Conservation (phyloP, 2,329 filamentous ascomycete species). For the Ophiostoma ips region DNA sequence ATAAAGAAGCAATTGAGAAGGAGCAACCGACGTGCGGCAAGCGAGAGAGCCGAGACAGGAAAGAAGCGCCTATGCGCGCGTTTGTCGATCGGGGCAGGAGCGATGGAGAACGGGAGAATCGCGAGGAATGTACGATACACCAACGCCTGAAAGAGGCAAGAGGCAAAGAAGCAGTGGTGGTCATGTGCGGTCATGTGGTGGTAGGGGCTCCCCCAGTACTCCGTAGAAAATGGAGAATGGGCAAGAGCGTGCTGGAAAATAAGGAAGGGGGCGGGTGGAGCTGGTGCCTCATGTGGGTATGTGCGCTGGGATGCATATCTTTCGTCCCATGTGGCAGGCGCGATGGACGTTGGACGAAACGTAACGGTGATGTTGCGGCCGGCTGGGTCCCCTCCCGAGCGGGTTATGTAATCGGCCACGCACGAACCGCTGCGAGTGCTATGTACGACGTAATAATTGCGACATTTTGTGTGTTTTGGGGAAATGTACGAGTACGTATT, state of each 20-base stretch:
- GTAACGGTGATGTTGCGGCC: too few relatives aligned
- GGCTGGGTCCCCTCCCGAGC: too few relatives aligned
- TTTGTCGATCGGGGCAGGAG: slow-evolving; percentile 1
- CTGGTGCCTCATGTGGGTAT: slow-evolving; percentile 1
- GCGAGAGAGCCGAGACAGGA: not conserved
- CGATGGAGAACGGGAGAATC: not conserved
- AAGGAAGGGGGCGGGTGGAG: slow-evolving; percentile 9
- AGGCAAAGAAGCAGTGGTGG: too few relatives aligned
- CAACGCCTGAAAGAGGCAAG: not conserved
- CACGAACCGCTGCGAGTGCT: too few relatives aligned
- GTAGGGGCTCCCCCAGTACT: not conserved
- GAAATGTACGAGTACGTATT: too few relatives aligned
- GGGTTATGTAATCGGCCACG: too few relatives aligned
- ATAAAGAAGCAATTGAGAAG: not conserved
- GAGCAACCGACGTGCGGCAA: not conserved
- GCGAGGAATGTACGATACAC: not conserved
- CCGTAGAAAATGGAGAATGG: not conserved
- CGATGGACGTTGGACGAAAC: not conserved
- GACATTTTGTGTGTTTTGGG: too few relatives aligned
- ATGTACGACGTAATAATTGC: too few relatives aligned
- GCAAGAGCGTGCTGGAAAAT: slow-evolving; percentile 5
- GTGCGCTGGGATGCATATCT: slow-evolving; percentile 1
- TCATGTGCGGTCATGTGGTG: not conserved
- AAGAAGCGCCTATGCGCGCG: not conserved
- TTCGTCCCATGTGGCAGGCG: not conserved